phyloP scores from a whole-genome alignment of 2,329 filamentous ascomycete species.

The Colletotrichum chrysophilum region DNA sequence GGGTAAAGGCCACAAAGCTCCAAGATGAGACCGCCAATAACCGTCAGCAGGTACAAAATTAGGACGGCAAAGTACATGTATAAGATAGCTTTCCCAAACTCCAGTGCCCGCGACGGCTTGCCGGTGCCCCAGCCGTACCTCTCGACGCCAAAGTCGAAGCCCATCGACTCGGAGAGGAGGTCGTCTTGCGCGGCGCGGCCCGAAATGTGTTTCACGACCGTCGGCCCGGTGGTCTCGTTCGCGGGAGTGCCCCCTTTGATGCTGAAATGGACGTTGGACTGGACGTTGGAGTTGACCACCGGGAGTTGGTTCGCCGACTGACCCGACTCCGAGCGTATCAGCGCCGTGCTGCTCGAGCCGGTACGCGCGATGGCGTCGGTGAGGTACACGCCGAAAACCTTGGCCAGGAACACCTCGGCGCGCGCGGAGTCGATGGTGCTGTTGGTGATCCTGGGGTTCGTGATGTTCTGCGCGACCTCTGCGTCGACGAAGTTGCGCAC shows the following conservation, averaged over 20 bases:
- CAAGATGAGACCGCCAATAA: background rate
- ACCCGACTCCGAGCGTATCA: background rate
- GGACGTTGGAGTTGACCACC: background rate
- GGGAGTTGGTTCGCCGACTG: background rate
- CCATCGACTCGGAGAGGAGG: background rate
- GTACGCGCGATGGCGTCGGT: background rate
- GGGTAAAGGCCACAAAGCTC: background rate
- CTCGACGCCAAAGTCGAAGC: background rate
- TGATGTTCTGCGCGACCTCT: background rate
- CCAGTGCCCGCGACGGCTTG: background rate
- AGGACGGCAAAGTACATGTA: background rate
- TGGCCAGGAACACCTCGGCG: background rate
- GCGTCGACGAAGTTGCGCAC: background rate
- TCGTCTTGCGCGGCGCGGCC: background rate
- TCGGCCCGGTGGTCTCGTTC: background rate
- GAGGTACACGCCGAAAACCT: background rate
- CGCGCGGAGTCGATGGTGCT: background rate
- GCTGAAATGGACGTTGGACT: background rate
- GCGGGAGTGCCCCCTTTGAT: background rate
- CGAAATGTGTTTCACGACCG: background rate
- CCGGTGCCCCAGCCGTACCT: background rate
- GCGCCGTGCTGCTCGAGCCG: background rate
- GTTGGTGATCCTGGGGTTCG: background rate
- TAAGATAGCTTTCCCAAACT: background rate
- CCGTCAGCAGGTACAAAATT: background rate